These are phyloP conservation scores for Fusarium praegraminearum DNA, from an alignment of 2,329 filamentous ascomycete genomes.

Conservation along the genomic window DNA sequence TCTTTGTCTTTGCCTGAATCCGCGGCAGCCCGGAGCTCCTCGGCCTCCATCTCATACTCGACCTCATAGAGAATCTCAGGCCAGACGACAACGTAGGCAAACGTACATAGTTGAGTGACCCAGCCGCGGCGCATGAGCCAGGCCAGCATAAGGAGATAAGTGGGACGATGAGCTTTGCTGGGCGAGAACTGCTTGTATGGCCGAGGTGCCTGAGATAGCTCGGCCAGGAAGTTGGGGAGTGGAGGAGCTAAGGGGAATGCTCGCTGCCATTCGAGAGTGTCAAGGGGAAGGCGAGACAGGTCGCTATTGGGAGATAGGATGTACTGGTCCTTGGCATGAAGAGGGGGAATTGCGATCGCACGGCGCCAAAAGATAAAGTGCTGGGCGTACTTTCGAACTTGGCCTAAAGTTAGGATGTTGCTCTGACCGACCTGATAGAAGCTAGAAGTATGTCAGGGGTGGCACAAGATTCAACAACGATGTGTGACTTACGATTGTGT, in stretches of 20 bases:
- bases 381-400: constrained; percentile 88
- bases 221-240: constrained; percentile 87
- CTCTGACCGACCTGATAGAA: constrained; percentile 78
- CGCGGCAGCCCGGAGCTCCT: constrained; percentile 65
- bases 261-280: constrained; percentile 77
- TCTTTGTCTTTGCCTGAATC: constrained; percentile 46
- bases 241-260: constrained; percentile 86
- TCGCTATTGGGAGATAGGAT: constrained; percentile 93
- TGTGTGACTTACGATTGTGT: constrained; percentile 67
- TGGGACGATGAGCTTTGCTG: constrained; percentile 85
- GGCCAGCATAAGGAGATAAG: constrained; percentile 90
- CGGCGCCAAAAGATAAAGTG: constrained; percentile 97
- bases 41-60: constrained; percentile 75
- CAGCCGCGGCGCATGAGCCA: constrained; percentile 94
- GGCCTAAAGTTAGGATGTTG: constrained; percentile 78
- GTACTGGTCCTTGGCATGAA: constrained; percentile 91
- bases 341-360: constrained; percentile 88
- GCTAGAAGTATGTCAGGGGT: constrained; percentile 45
- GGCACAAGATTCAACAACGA: background rate
- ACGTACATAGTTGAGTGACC: constrained; percentile 93
- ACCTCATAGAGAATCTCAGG: constrained; percentile 86
- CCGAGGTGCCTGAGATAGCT: constrained; percentile 82
- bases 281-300: constrained; percentile 75
- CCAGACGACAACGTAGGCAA: constrained; percentile 87
- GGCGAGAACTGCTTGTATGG: constrained; percentile 88